Evolutionary conservation across 331 rosid species (phyloP), one percentile per base, ranked within the genome.

Genomic region (Pyracantha coccinea): DNA sequence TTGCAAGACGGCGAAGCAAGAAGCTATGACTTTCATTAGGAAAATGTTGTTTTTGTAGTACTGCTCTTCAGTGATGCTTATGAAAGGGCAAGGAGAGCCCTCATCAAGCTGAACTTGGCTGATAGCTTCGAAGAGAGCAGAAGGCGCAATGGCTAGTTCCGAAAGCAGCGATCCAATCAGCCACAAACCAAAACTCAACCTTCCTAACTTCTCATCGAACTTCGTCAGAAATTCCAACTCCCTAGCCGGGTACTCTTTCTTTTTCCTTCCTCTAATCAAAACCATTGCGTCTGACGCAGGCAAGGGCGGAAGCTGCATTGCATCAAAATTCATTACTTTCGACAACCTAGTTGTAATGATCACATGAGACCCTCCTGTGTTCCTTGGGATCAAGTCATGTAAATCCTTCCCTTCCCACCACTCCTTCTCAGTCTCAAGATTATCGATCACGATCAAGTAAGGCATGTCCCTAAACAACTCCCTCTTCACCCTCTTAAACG

Each of bases 361-460:
- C 70, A 93, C 93, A 82, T 93, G 92, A 31, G 97, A 86, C 45
- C 91, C 92, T 50, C 94, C 97, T 2, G 88, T 79, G 81, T 88
- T 86, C 84, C 91, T 86, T 47, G 98, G 93, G 76, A 91, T 86
- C 85, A 91, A 87, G 79, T 93, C 92, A 70, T 75, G 83, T 28
- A 91, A 59, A 79, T 84, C 89, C 81, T 89, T 89, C 81, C 92
- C 96, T 79, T 91, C 97, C 97, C 91, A 89, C 92, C 96, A 88
- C 54, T 91, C 98, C 78, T 81, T 90, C 79, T 88, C 92, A 16
- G 84, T 86, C 85, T 91, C 96, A 63, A 93, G 96, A 88, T 89
- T 89, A 72, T 93, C 97, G 75, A 93, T 88, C 85, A 93, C 80
- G 50, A 93, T 44, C 80, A 93, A 87, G 77, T 89, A 87, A 60